Evolutionary conservation across 148 eudicot species (phyloP).

Genomic region (Camellia sinensis): DNA sequence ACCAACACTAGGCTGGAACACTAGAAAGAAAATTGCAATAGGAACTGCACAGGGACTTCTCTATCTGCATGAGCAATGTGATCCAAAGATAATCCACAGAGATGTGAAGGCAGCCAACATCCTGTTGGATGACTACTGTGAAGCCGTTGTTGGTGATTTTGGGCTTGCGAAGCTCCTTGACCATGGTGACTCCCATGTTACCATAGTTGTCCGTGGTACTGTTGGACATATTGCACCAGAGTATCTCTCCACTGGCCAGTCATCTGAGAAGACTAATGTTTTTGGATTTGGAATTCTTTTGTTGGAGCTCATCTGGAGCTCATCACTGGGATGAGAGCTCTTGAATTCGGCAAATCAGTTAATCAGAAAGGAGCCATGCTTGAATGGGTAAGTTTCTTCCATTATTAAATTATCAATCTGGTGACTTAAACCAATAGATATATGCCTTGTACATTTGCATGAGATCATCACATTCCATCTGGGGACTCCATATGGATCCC

Average conservation of each 20-base stretch:
- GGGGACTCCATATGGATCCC: too few species aligned
- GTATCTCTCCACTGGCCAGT: constrained; percentile 91
- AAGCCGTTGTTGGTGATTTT: constrained; percentile 93
- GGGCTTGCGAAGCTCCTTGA: constrained; percentile 97
- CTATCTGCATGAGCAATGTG: constrained; percentile 94
- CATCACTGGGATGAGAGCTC: constrained; percentile 89
- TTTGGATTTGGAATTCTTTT: constrained; percentile 91
- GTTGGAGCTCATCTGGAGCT: constrained; percentile 46
- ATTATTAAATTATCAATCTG: not conserved
- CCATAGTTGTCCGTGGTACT: constrained; percentile 93
- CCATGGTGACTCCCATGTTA: constrained; percentile 83
- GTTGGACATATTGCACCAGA: constrained; percentile 96
- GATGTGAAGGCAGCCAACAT: constrained; percentile 97
- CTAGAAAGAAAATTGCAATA: constrained; percentile 82
- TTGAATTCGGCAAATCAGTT: constrained; percentile 78
- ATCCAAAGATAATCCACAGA: constrained; percentile 92
- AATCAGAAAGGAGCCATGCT: constrained; percentile 94
- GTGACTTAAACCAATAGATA: not conserved
- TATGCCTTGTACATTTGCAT: not conserved
- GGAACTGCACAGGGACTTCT: constrained; percentile 88
- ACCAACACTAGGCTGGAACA: constrained; percentile 89
- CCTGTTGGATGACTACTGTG: constrained; percentile 70
- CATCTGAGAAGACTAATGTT: constrained; percentile 91
- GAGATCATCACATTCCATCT: not conserved
- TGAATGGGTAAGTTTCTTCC: constrained; percentile 63